Conservation (phyloP, 1,139 yeast genomes). For the Torulaspora globosa region DNA sequence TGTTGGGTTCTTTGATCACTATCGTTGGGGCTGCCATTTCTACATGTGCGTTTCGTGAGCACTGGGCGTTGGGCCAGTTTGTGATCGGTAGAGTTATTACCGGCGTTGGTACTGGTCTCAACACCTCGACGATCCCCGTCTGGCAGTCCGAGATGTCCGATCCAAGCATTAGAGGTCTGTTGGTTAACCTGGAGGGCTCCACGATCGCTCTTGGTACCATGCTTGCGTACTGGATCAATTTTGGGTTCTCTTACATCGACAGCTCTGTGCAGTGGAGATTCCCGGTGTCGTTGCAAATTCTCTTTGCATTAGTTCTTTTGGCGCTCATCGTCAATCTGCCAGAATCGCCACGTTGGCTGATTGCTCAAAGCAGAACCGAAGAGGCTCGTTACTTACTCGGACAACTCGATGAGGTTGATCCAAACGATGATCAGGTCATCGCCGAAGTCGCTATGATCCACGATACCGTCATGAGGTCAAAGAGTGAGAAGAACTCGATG, state of each 20-base stretch:
- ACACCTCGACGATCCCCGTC: conserved; percentile 75
- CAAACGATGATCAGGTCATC: conserved; percentile 46
- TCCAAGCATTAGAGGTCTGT: conserved; percentile 66
- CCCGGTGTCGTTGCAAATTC: conserved; percentile 45
- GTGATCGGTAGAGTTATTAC: conserved; percentile 70
- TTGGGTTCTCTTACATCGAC: conserved; percentile 58
- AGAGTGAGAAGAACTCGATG: conserved; percentile 22
- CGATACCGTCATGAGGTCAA: conserved; percentile 39
- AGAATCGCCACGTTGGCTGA: conserved; percentile 74
- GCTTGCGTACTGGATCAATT: conserved; percentile 74
- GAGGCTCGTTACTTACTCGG: conserved; percentile 44
- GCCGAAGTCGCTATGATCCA: conserved; percentile 42
- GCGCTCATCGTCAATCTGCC: conserved; percentile 44
- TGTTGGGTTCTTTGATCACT: conserved; percentile 55
- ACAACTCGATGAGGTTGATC: conserved; percentile 23
- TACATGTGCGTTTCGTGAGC: conserved; percentile 49
- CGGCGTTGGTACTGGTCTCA: conserved; percentile 77
- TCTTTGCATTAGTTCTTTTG: conserved; percentile 41
- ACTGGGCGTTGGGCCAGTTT: conserved; percentile 57
- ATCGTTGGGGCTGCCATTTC: conserved; percentile 64
- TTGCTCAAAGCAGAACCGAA: conserved; percentile 48
- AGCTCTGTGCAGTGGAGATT: conserved; percentile 49
- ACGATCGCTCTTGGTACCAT: conserved; percentile 68
- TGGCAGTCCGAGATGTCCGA: conserved; percentile 78
- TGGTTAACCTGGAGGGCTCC: conserved; percentile 68